Evolutionary conservation across 305 asterid species (phyloP).

Genomic region (Fraxinus floribunda): DNA sequence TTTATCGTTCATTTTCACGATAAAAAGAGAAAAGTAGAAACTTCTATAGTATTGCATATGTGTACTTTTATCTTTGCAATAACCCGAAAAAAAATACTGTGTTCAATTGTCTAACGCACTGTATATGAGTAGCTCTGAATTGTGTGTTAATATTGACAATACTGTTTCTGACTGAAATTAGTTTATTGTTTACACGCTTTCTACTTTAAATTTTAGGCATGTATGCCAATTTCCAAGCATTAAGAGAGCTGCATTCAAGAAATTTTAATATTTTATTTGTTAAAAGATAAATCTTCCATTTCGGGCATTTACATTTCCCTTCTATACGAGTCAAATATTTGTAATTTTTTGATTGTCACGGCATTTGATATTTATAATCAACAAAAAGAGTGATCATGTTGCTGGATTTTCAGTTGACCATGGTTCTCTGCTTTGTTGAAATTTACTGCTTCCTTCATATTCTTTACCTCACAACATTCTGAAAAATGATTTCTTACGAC

Average conservation of each 20-base stretch:
- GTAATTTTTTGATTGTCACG: background rate
- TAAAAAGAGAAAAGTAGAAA: background rate
- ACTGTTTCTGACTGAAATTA: background rate
- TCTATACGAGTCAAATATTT: background rate
- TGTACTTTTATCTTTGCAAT: background rate
- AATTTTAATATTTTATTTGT: background rate
- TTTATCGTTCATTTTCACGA: background rate
- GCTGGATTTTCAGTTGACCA: background rate
- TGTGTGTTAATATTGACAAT: background rate
- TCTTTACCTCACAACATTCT: background rate
- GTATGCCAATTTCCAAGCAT: background rate
- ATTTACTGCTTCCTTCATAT: background rate
- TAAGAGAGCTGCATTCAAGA: background rate
- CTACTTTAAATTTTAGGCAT: background rate
- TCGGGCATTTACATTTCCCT: background rate
- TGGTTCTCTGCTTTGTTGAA: background rate
- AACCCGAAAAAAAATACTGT: background rate
- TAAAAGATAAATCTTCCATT: background rate
- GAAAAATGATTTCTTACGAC: background rate
- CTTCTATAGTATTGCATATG: background rate
- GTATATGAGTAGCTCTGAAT: background rate
- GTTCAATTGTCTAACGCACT: background rate
- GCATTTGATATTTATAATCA: background rate
- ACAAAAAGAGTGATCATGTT: background rate
- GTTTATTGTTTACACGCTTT: background rate